Evolutionary conservation across 1,139 yeast species (phyloP).

Genomic region (Protomyces gravidus): DNA sequence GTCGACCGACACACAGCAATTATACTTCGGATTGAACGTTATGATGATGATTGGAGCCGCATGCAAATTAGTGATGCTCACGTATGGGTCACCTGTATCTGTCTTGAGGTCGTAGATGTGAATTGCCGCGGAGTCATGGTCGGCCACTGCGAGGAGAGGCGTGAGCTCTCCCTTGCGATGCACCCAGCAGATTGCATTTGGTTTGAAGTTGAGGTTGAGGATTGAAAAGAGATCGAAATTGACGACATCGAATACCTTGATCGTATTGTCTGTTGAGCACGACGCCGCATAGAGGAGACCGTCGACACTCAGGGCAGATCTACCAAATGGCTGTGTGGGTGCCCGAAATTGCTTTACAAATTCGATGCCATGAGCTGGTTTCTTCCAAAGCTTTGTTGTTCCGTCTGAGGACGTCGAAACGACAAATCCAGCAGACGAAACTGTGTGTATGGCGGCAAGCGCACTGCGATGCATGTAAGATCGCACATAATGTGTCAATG

Average conservation of each 20-base stretch:
- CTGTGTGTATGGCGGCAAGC: slow-evolving; percentile 34
- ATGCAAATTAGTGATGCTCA: slow-evolving; percentile 39
- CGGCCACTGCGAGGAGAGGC: slow-evolving; percentile 36
- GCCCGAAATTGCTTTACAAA: slow-evolving; percentile 45
- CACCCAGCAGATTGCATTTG: slow-evolving; percentile 39
- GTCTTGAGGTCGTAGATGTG: slow-evolving; percentile 38
- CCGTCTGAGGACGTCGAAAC: slow-evolving; percentile 47
- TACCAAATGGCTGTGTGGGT: slow-evolving; percentile 36
- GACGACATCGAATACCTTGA: slow-evolving; percentile 46
- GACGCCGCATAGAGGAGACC: slow-evolving; percentile 40
- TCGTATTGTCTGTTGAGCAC: slow-evolving; percentile 38
- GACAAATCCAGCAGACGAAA: slow-evolving; percentile 36
- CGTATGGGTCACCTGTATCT: slow-evolving; percentile 33
- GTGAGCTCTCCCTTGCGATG: slow-evolving; percentile 32
- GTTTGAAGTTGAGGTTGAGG: slow-evolving; percentile 38
- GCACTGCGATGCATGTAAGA: slow-evolving; percentile 40
- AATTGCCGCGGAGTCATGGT: slow-evolving; percentile 36
- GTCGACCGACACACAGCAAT: slow-evolving; percentile 46
- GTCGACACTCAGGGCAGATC: slow-evolving; percentile 36
- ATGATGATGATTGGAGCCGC: slow-evolving; percentile 40
- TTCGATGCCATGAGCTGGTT: slow-evolving; percentile 37
- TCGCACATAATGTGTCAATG: slow-evolving; percentile 36
- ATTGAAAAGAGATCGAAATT: slow-evolving; percentile 45
- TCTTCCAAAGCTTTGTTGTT: slow-evolving; percentile 46
- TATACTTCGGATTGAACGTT: slow-evolving; percentile 39